phyloP scores from a whole-genome alignment of 2,329 filamentous ascomycete species.

The Diplodia scrobiculata region DNA sequence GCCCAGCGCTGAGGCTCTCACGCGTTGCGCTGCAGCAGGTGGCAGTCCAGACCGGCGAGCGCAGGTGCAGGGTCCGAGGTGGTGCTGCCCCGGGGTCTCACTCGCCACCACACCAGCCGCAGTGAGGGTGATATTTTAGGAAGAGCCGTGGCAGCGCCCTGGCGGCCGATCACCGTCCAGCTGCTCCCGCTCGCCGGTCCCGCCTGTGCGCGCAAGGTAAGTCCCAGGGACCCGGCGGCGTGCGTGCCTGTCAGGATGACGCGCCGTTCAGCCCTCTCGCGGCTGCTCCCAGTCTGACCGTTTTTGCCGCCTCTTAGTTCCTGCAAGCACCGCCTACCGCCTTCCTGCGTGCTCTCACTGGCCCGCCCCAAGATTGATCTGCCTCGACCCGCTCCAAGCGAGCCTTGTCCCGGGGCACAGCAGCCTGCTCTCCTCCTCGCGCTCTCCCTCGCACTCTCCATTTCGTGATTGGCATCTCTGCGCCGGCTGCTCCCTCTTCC shows the following conservation, averaged over 20 bases:
- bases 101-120: slow-evolving; percentile 26
- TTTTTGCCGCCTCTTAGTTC: slow-evolving; percentile 25
- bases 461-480: slow-evolving; percentile 33
- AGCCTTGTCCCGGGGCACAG: slow-evolving; percentile 39
- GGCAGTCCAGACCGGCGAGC: slow-evolving; percentile 11
- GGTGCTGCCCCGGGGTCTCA: slow-evolving; percentile 16
- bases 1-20: slow-evolving; percentile 13
- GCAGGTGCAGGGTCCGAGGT: not conserved
- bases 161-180: slow-evolving; percentile 17
- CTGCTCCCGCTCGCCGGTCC: slow-evolving; percentile 10
- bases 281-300: slow-evolving; percentile 27
- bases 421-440: slow-evolving; percentile 40
- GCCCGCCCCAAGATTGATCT: slow-evolving; percentile 34
- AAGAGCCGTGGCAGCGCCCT: slow-evolving; percentile 21
- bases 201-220: slow-evolving; percentile 14
- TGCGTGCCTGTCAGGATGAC: slow-evolving; percentile 18
- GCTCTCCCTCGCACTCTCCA: slow-evolving; percentile 33
- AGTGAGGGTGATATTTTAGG: slow-evolving; percentile 24
- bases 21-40: slow-evolving; percentile 1
- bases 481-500: slow-evolving; percentile 17
- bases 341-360: slow-evolving; percentile 11
- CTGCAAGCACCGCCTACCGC: slow-evolving; percentile 23
- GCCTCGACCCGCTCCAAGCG: slow-evolving; percentile 45
- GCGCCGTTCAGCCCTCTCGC: slow-evolving; percentile 24
- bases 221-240: not conserved